phyloP scores from a whole-genome alignment of 129 eudicot species.

The Chrysanthemum makinoi region DNA sequence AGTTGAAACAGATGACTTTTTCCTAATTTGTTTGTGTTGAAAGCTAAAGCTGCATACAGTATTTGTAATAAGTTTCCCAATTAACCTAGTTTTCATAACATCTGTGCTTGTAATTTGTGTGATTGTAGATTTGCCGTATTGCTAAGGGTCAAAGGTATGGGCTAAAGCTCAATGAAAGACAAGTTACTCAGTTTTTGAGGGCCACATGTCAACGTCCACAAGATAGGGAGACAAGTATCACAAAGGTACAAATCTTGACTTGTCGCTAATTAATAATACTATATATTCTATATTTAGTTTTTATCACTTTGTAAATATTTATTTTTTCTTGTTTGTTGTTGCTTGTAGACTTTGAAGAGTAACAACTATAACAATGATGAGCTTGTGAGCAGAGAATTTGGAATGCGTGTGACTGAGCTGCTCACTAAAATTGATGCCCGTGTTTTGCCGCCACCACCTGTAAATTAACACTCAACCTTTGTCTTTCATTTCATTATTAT shows the following conservation, averaged over 20 bases:
- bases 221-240: slow-evolving; percentile 40
- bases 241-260: slow-evolving; percentile 23
- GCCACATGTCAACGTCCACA: slow-evolving; percentile 75
- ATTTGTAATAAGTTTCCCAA: background rate
- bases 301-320: background rate
- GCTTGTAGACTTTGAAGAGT: slow-evolving; percentile 39
- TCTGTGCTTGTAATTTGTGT: background rate
- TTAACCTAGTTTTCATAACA: background rate
- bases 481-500: background rate
- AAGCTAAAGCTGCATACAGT: no score
- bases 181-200: slow-evolving; percentile 51
- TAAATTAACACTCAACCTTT: slow-evolving; percentile 10
- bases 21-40: no score
- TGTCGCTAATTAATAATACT: background rate
- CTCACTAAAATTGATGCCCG: slow-evolving; percentile 65
- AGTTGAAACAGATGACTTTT: background rate
- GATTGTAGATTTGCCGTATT: slow-evolving; percentile 47
- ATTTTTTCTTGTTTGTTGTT: background rate
- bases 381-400: slow-evolving; percentile 61
- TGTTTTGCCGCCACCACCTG: slow-evolving; percentile 71
- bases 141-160: slow-evolving; percentile 54
- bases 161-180: slow-evolving; percentile 60
- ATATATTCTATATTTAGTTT: background rate
- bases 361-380: slow-evolving; percentile 41
- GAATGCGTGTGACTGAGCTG: slow-evolving; percentile 43